Conservation (phyloP, 805 yeast species). For the Torulaspora indica region DNA sequence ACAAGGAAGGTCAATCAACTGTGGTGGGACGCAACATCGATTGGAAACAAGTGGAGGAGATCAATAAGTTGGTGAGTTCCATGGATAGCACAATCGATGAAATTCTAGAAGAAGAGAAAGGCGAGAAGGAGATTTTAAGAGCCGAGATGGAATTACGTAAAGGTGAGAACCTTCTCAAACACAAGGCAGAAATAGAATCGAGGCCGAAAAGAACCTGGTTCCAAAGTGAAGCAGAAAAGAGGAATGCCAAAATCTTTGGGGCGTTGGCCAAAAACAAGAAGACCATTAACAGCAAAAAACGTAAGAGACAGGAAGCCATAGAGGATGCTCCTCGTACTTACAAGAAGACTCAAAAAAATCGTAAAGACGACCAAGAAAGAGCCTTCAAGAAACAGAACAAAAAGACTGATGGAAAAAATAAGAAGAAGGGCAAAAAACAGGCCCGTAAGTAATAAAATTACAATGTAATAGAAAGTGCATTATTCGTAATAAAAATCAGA, state of each 20-base stretch:
- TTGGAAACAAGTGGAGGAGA: conserved; percentile 75
- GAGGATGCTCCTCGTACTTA: conserved; percentile 57
- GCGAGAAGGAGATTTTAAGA: conserved; percentile 74
- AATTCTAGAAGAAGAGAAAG: conserved; percentile 79
- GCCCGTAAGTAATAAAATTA: neutral
- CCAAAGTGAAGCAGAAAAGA: conserved; percentile 49
- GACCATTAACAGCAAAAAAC: conserved; percentile 56
- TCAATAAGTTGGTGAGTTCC: conserved; percentile 55
- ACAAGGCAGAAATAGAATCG: conserved; percentile 74
- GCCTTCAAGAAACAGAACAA: conserved; percentile 36
- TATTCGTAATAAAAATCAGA: conserved; percentile 30
- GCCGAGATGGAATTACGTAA: conserved; percentile 90
- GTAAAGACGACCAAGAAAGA: conserved; percentile 49
- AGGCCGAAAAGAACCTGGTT: conserved; percentile 98
- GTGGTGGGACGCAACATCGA: conserved; percentile 80
- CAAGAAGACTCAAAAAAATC: conserved; percentile 75
- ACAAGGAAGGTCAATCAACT: conserved; percentile 48
- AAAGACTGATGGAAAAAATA: conserved; percentile 23
- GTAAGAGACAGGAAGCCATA: conserved; percentile 63
- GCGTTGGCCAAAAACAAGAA: conserved; percentile 48
- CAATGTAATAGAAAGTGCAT: neutral
- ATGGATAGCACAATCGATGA: conserved; percentile 64
- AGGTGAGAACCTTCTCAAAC: conserved; percentile 78
- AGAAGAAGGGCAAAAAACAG: conserved; percentile 23
- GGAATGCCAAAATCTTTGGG: conserved; percentile 36